Evolutionary conservation across 208 protist species (phyloP), one percentile per base, ranked within the genome.

Genomic region (Leishmania gerbilli): DNA sequence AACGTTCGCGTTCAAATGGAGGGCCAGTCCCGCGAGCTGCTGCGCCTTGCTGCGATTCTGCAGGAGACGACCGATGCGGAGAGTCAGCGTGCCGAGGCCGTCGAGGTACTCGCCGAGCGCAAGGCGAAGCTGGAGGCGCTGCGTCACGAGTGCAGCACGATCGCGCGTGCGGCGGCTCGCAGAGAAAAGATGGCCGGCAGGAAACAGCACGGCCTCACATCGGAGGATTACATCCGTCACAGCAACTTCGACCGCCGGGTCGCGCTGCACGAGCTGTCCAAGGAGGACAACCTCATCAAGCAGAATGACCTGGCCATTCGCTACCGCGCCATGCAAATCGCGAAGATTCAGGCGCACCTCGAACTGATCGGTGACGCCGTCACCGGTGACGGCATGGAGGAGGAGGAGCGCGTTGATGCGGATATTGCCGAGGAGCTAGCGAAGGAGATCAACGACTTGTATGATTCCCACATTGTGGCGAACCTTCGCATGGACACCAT

Each of bases 341-440:
- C 90, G 4, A 93, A 91, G 79, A 77, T 87, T 62, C 88, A 96
- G 86, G 88, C 87, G 58, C 91, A 90, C 37, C 84, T 96, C 51
- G 93, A 96, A 89, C 85, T 95, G 76, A 90, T 96, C 71, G 91
- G 89, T 74, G 87, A 92, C 64, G 90, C 91, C 55, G 85, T 96
- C 71, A 82, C 87, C 15, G 90, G 91, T 19, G 90, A 92, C 19
- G 88, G 80, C 15, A 76, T 86, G 31, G 81, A 80, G 58, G 69
- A 55, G 47, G 83, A 90, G 47, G 91, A 95, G 64, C 90, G 89
- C 51, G 89, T 95, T 7, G 91, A 96, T 83, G 87, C 88, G 34
- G 89, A 94, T 68, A 80, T 92, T 31, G 71, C 92, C 13, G 91
- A 96, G 9, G 84, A 82, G 49, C 76, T 95, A 53, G 85, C 89